Evolutionary conservation across 306 rosid genomes (phyloP).

Genomic region (Begonia fuchsioides): DNA sequence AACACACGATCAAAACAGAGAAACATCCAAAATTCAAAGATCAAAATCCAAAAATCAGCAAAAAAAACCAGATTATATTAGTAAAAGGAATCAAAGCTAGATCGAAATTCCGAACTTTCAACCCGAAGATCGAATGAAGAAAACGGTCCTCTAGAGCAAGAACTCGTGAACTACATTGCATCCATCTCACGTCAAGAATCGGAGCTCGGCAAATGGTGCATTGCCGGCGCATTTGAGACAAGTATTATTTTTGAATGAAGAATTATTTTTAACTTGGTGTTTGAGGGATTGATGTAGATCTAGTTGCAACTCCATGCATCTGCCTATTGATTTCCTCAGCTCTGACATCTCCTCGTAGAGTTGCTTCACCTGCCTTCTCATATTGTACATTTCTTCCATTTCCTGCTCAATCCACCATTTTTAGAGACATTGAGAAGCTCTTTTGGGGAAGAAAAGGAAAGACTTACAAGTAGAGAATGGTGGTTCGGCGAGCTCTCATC

Average conservation of each 20-base stretch:
- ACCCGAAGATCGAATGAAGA: constrained; percentile 9
- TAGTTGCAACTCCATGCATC: constrained; percentile 73
- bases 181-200: constrained; percentile 16
- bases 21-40: too few species aligned
- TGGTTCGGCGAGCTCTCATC: too few species aligned
- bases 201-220: constrained; percentile 62
- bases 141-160: constrained; percentile 49
- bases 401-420: constrained; percentile 25
- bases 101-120: too few species aligned
- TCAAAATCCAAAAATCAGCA: too few species aligned
- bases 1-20: too few species aligned
- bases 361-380: constrained; percentile 72
- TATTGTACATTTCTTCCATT: constrained; percentile 50
- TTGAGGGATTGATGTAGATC: constrained; percentile 34
- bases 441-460: not conserved
- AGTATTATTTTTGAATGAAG: constrained; percentile 32
- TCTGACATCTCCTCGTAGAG: constrained; percentile 62
- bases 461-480: constrained; percentile 40
- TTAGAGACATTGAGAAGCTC: not conserved
- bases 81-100: too few species aligned
- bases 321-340: constrained; percentile 49
- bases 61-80: too few species aligned
- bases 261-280: constrained; percentile 26
- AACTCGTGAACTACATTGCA: constrained; percentile 18
- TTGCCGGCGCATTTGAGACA: constrained; percentile 67